phyloP scores from a whole-genome alignment of 2,329 filamentous ascomycete species.

The Emergomyces orientalis region DNA sequence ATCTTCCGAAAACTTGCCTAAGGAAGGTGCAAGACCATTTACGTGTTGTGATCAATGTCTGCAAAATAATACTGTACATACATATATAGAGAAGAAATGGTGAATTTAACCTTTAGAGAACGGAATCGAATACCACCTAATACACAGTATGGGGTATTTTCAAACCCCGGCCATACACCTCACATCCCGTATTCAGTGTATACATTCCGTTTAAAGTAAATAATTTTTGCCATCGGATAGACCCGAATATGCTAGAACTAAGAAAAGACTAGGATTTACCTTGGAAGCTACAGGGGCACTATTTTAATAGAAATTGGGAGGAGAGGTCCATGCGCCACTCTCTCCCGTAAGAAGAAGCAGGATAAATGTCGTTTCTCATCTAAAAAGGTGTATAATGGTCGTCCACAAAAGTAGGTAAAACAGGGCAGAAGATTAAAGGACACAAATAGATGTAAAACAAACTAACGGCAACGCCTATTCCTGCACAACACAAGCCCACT shows the following conservation, averaged over 20 bases:
- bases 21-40: not conserved
- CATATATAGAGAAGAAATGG: not conserved
- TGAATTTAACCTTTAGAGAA: not conserved
- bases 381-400: not conserved
- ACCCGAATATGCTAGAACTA: not conserved
- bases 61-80: not conserved
- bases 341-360: too few species aligned
- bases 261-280: not conserved
- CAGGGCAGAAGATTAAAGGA: not conserved
- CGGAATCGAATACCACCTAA: not conserved
- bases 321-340: not conserved
- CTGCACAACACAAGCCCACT: not conserved
- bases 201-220: not conserved
- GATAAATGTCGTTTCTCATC: not conserved
- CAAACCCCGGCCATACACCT: not conserved
- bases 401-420: not conserved
- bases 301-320: not conserved
- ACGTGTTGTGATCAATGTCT: not conserved
- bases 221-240: not conserved
- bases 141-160: not conserved
- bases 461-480: not conserved
- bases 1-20: not conserved
- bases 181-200: not conserved
- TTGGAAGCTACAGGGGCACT: not conserved
- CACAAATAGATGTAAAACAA: not conserved